Base-by-base conservation (phyloP, 108 stramenopile genomes). In the Chaetoceros muelleri region DNA sequence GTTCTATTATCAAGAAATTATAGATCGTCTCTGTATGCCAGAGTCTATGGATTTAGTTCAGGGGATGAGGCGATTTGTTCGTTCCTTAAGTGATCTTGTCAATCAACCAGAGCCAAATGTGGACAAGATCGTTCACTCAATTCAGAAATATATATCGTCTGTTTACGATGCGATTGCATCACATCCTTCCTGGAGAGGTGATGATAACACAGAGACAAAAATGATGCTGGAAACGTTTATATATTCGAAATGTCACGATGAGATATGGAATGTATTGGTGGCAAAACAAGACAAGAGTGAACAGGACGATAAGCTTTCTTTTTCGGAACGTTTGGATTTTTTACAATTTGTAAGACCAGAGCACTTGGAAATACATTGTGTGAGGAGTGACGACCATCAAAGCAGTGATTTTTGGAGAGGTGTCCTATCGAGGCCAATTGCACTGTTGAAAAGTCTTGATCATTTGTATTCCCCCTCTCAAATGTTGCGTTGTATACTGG, bases 341-440 rank as follows among this genome's bases (percentile, higher is more conserved):
- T 52, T 70, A 28, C 84, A 89, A 59, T 89, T 89, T 62, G 67
- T 91, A 2, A 73, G 74, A 25, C 77, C 84, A 1, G 48, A 53
- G 0, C 89, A 91, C 65, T 72, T 91, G 56, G 89, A 91, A 50
- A 83, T 90, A 57, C 50, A 60, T 8, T 86, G 80, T 61, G 50
- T 90, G 28, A 48, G 69, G 18, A 62, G 61, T 24, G 28, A 63
- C 22, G 46, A 40, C 30, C 1, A 24, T 28, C 10, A 31, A 45
- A 1, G 49, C 61, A 17, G 24, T 8, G 24, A 34, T 28, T 24
- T 53, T 84, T 29, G 77, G 81, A 50, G 55, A 45, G 18, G 24
- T 75, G 13, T 53, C 82, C 24, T 48, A 71, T 28, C 66, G 63
- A 47, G 13, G 34, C 62, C 84, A 28, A 67, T 85, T 3, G 34